Evolutionary conservation across 2,329 filamentous ascomycete genomes (phyloP), one percentile per base, ranked within the genome.

Genomic region (Phaeosphaeria sp.): DNA sequence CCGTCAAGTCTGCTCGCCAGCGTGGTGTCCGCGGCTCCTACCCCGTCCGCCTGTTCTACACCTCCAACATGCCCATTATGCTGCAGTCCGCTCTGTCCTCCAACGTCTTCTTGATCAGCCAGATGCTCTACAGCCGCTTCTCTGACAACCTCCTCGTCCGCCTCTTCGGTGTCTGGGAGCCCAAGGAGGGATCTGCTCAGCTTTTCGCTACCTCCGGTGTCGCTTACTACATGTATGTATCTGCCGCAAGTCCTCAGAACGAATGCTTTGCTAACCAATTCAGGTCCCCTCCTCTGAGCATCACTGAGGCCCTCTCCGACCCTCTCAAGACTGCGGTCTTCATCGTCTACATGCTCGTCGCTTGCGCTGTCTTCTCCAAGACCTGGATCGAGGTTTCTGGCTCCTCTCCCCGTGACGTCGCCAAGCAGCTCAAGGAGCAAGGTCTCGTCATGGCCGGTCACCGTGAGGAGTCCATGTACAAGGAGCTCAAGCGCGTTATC

Each of bases 41-140:
- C 87, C 95, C 95, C 74, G 89, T 99, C 80, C 94, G 96, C 76
- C 91, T 99, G 59, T 99, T 99, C 89, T 99, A 99, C 85, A 99
- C 95, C 78, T 97, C 93, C 80, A 99, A 99, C 90, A 99, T 99
- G 96, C 95, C 95, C 77, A 99, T 99, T 83, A 99, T 99, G 95
- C 87, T 99, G 79, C 96, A 99, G 85, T 98, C 94, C 48, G 95
- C 95, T 71, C 88, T 99, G 69, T 97, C 92, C 68, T 97, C 94
- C 86, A 99, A 99, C 86, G 88, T 99, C 82, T 99, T 99, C 89
- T 85, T 99, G 66, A 93, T 99, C 83, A 95, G 91, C 78, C 95
- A 99, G 86, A 98, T 98, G 93, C 89, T 99, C 68, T 98, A 96
- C 89, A 96, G 92, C 63, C 93, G 94, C 80, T 98, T 99, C 86